Evolutionary conservation across 2,329 filamentous ascomycete species (phyloP), one percentile per base, ranked within the genome.

Genomic region (Neoascochyta sp.): DNA sequence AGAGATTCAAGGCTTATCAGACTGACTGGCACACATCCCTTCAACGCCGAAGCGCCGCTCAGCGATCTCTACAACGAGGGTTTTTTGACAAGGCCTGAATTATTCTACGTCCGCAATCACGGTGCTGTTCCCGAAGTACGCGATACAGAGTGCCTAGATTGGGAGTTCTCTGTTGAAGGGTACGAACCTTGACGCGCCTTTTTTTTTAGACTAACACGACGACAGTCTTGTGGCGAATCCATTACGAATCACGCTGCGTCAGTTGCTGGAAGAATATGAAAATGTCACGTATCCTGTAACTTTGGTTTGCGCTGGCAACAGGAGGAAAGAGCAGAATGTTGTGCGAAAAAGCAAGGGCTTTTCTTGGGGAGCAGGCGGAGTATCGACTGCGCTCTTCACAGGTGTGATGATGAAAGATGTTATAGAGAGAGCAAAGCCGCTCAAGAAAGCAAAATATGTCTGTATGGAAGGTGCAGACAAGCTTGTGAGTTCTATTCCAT

Each of bases 41-140:
- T 93, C 69, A 95, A 95, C 50, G 82, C 85, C 27, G 89, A 95
- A 63, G 76, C 89, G 7, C 88, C 89, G 0, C 66, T 95, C 7
- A 85, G 78, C 32, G 78, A 80, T 10, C 69, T 95, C 1, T 95
- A 80, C 62, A 75, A 90, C 35, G 71, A 80, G 66, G 87, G 89
- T 0, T 95, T 95, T 55, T 68, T 95, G 20, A 95, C 88, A 1
- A 86, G 81, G 21, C 83, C 87, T 9, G 83, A 94, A 48, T 69
- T 95, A 1, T 92, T 94, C 64, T 95, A 93, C 60, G 89, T 95
- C 7, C 73, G 89, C 19, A 95, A 95, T 52, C 89, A 95, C 67
- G 89, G 89, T 9, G 69, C 79, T 0, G 88, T 95, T 6, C 89
- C 88, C 1, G 68, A 76, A 32, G 84, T 92, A 11, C 70, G 74